These are phyloP conservation scores for Cicer judaicum DNA, from an alignment of 306 rosid genomes.

Conservation along the genomic window DNA sequence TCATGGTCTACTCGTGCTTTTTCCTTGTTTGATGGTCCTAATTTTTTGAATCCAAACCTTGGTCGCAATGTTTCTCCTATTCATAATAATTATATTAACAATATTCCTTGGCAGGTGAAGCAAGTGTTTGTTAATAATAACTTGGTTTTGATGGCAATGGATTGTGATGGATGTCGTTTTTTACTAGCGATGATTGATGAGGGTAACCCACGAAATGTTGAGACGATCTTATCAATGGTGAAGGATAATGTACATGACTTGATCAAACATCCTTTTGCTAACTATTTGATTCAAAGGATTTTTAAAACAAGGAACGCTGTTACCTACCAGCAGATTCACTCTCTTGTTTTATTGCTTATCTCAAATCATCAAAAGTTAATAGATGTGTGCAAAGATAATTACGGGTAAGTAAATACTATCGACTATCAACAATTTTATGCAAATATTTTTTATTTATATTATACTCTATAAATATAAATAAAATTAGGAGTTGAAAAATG, in stretches of 20 bases:
- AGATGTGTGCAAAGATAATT: slow-evolving; percentile 40
- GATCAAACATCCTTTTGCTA: slow-evolving; percentile 38
- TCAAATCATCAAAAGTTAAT: background rate
- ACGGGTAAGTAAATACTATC: slow-evolving; percentile 37
- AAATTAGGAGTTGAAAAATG: too few species aligned
- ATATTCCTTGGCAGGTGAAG: too few species aligned
- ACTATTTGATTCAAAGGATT: slow-evolving; percentile 33
- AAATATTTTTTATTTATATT: too few species aligned
- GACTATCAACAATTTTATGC: background rate
- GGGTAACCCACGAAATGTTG: background rate
- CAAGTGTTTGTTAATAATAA: too few species aligned
- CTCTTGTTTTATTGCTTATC: background rate
- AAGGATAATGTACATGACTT: slow-evolving; percentile 11
- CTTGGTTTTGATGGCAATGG: slow-evolving; percentile 28
- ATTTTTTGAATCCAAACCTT: too few species aligned
- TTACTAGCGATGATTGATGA: slow-evolving; percentile 13
- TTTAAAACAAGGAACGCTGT: slow-evolving; percentile 1
- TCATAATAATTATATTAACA: too few species aligned
- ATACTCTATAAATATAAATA: too few species aligned
- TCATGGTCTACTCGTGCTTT: too few species aligned
- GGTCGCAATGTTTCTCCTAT: too few species aligned
- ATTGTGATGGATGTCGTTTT: background rate
- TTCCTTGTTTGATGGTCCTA: too few species aligned
- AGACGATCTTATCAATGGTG: slow-evolving; percentile 7
- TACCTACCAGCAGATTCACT: background rate